Base-by-base conservation (phyloP, 495 filamentous ascomycete species). In the Aspergillus baeticus region DNA sequence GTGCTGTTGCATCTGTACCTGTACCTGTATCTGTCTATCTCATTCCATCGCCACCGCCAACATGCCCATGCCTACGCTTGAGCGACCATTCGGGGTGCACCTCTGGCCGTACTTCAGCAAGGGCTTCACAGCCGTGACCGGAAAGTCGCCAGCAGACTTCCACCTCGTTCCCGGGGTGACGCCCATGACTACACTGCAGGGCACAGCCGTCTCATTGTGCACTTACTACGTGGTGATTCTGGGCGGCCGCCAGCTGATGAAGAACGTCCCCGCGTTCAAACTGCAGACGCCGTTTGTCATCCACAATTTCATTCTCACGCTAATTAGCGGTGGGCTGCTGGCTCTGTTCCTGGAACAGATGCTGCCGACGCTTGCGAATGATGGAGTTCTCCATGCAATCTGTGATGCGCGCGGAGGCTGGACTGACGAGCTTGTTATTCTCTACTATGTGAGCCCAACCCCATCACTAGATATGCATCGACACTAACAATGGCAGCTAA, bases 101-200 rank as follows among this genome's bases (percentile, higher is more conserved):
- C 74, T 97, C 72, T 98, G 94, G 94, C 93, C 94, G 55, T 82
- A 94, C 75, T 98, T 98, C 82, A 87, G 86, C 75, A 85, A 89
- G 74, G 84, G 79, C 65, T 97, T 87, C 74, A 84, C 86, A 67
- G 66, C 71, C 26, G 81, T 90, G 42, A 80, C 78, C 45, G 93
- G 92, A 47, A 84, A 84, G 67, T 74, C 80, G 17, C 74, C 85
- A 37, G 76, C 79, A 58, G 72, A 85, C 18, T 87, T 87, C 69
- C 68, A 74, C 21, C 87, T 88, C 70, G 67, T 73, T 23, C 71
- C 77, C 42, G 82, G 80, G 23, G 64, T 75, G 56, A 88, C 85
- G 29, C 77, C 83, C 22, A 69, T 88, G 64, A 84, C 83, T 42
- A 87, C 83, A 37, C 65, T 87, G 48, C 70, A 77, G 60, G 78